Evolutionary conservation across 2,329 filamentous ascomycete species (phyloP).

Genomic region (Penicillium sp.): DNA sequence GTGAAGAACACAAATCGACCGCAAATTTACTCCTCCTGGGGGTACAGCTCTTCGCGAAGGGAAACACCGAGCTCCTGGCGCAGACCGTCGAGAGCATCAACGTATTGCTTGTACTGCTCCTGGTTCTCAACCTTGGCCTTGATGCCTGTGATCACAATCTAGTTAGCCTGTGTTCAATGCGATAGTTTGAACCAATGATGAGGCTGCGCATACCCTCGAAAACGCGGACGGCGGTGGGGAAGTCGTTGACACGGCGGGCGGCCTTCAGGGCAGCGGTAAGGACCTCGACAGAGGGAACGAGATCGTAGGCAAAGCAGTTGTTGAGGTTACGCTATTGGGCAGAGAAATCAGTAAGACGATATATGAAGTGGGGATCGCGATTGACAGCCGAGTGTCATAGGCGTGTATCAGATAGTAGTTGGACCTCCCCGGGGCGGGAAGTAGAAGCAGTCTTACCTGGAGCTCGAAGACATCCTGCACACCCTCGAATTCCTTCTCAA

Average conservation of each 20-base stretch:
- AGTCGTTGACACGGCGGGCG: slow-evolving; percentile 95
- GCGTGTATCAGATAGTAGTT: too few relatives aligned
- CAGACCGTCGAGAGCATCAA: slow-evolving; percentile 84
- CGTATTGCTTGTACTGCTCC: slow-evolving; percentile 91
- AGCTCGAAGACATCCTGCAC: slow-evolving; percentile 99
- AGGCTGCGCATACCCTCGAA: slow-evolving; percentile 75
- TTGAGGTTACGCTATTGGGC: slow-evolving; percentile 75
- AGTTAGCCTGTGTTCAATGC: slow-evolving; percentile 6
- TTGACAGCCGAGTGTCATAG: too few relatives aligned
- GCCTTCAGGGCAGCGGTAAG: slow-evolving; percentile 87
- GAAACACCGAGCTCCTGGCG: slow-evolving; percentile 88
- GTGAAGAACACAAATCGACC: slow-evolving; percentile 16
- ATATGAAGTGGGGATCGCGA: not conserved
- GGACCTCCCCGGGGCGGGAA: too few relatives aligned
- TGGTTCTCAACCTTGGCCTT: slow-evolving; percentile 99
- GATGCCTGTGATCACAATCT: slow-evolving; percentile 58
- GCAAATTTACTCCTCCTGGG: slow-evolving; percentile 46
- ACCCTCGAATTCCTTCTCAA: slow-evolving; percentile 97
- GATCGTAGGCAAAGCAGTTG: slow-evolving; percentile 99
- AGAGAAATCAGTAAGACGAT: not conserved
- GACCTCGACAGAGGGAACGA: slow-evolving; percentile 89
- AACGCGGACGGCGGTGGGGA: slow-evolving; percentile 92
- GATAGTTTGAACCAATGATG: not conserved
- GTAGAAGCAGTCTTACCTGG: slow-evolving; percentile 61
- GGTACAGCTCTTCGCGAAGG: slow-evolving; percentile 90